phyloP scores from a whole-genome alignment of 257 asterid genomes.

The Coffea canephora region DNA sequence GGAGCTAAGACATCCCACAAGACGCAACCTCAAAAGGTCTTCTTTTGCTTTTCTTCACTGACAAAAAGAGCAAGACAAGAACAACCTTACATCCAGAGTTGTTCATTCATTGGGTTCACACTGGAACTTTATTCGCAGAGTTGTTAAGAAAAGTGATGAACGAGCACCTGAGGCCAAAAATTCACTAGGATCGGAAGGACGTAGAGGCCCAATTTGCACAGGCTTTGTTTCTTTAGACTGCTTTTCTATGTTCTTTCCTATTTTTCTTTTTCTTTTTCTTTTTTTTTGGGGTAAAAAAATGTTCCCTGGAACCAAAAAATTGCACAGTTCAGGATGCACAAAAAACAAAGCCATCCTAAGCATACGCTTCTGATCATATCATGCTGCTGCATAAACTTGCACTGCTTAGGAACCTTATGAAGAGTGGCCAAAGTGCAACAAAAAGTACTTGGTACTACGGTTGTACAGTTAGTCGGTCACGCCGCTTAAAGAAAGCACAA shows the following conservation, averaged over 20 bases:
- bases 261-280: background rate
- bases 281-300: too few relatives aligned
- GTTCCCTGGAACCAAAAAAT: background rate
- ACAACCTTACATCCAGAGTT: background rate
- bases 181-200: background rate
- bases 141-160: background rate
- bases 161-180: constrained; percentile 13
- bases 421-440: background rate
- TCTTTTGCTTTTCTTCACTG: constrained; percentile 39
- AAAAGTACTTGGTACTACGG: background rate
- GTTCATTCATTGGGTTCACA: background rate
- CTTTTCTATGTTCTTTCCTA: constrained; percentile 16
- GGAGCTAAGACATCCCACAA: constrained; percentile 16
- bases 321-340: background rate
- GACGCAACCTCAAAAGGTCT: constrained; percentile 28
- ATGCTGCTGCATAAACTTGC: background rate
- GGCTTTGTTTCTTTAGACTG: constrained; percentile 23
- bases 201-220: background rate
- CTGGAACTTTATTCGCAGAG: constrained; percentile 6
- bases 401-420: background rate
- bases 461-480: background rate
- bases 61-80: constrained; percentile 34
- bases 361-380: background rate
- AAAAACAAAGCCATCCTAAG: background rate
- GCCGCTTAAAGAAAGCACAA: background rate